Base-by-base conservation (phyloP, 139 green algal genomes). In the Chlamydomonas eustigma region DNA sequence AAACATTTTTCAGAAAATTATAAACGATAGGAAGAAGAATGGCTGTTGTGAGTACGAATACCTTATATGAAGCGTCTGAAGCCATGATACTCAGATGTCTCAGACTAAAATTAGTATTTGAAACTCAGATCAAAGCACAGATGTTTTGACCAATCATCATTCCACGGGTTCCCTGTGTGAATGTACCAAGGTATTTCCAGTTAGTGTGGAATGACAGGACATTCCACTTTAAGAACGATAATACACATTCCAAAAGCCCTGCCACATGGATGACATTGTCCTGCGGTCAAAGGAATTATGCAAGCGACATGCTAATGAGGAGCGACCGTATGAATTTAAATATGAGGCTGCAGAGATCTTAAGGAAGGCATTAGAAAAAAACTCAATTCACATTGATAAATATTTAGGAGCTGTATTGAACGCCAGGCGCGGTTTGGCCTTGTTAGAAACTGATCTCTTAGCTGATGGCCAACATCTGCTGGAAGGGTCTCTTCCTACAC, bases 381-480 rank as follows among this genome's bases (percentile, higher is more conserved):
- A n/a, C n/a, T n/a, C n/a, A n/a, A n/a, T n/a, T n/a, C n/a, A n/a
- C n/a, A 31, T 68, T 8, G 52, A 68, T 22, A 25, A 68, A 28
- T 25, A 6, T 58, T 12, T 58, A 28, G 44, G 18, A 12, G 44
- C 44, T 12, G 70, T 71, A 0, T 51, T 80, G 30, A 35, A 39
- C 2, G 81, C 74, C 0, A 51, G 78, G 24, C 71, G 77, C 12
- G 85, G 85, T 4, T 66, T 89, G 6, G 36, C 79, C 8, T 78
- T 90, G 44, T 64, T 91, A 35, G 83, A 90, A 5, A 90, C 85
- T 1, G 85, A 90, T 64, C 64, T 87, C 39, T 39, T 79, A n/a
- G 22, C 50, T 2, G 78, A 90, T 0, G 85, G 81, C 0, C 65
- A 90, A 51, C 33, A 39, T 2, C 31, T 22, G 0, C 18, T 86